Conservation (phyloP, 2,329 filamentous ascomycete genomes). For the Ophiostoma quercus region DNA sequence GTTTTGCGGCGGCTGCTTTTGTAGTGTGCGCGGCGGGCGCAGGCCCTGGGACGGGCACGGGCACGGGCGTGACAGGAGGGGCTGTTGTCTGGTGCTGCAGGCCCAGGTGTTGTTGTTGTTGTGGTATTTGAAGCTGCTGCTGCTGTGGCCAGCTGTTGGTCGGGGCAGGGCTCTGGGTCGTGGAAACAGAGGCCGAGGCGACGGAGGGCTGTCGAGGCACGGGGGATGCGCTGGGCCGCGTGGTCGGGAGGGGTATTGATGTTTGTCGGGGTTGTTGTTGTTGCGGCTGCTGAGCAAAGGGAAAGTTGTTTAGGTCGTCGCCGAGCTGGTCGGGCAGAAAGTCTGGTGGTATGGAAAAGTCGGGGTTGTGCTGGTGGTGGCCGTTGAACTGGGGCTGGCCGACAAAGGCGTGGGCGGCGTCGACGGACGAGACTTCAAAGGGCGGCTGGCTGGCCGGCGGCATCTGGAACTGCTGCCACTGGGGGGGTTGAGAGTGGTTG, state of each 20-base stretch:
- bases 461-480: slow-evolving; percentile 17
- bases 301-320: slow-evolving; percentile 14
- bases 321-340: slow-evolving; percentile 17
- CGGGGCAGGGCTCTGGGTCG: neutral
- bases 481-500: neutral
- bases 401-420: slow-evolving; percentile 5
- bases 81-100: neutral
- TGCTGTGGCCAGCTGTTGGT: slow-evolving; percentile 1
- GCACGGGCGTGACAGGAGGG: neutral
- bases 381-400: slow-evolving; percentile 6
- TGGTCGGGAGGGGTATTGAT: neutral
- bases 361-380: neutral
- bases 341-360: slow-evolving; percentile 17
- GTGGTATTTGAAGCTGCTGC: neutral
- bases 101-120: neutral
- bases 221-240: neutral
- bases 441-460: slow-evolving; percentile 15
- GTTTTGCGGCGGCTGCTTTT: slow-evolving; percentile 13
- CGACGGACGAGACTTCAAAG: neutral
- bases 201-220: slow-evolving; percentile 5
- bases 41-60: neutral
- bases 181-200: neutral
- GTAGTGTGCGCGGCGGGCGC: neutral
- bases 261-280: neutral
- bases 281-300: neutral